Base-by-base conservation (phyloP, 2,329 filamentous ascomycete species). In the Arthrobotrys conoides region DNA sequence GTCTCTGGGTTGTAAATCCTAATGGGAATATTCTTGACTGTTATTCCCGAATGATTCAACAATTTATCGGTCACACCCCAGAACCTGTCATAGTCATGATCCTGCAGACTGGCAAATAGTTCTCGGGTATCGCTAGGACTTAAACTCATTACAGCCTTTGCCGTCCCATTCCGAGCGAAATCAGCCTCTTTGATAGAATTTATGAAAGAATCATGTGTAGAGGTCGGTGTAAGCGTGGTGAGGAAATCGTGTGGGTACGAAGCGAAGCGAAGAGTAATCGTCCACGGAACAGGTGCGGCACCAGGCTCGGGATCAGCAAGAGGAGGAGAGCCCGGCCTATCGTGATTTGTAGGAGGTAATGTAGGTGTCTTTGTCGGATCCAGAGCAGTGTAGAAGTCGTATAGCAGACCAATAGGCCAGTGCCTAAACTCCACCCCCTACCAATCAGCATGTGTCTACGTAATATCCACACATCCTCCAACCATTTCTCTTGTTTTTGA, bases 71-170 rank as follows among this genome's bases (percentile, higher is more conserved):
- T 91, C 82, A 98, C 90, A 73, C 89, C 89, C 82, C 89, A 88
- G 85, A 92, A 98, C 48, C 90, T 86, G 8, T 86, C 81, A 81
- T 92, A 90, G 84, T 97, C 90, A 82, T 96, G 81, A 92, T 89
- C 83, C 91, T 88, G 49, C 97, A 92, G 9, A 92, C 89, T 80
- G 91, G 88, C 59, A 93, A 94, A 97, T 38, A 97, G 87, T 36
- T 91, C 89, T 6, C 91, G 93, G 14, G 93, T 96, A 83, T 97
- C 91, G 55, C 92, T 90, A 83, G 94, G 94, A 78, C 91, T 93
- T 82, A 97, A 86, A 68, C 90, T 91, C 93, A 97, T 97, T 82
- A 97, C 94, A 78, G 92, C 91, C 83, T 95, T 94, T 16, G 93
- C 93, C 68, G 92, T 96, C 53, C 94, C 93, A 81, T 96, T 95